Evolutionary conservation across 352 stramenopile genomes (phyloP).

Genomic region (Pythium rhizo-oryzae): DNA sequence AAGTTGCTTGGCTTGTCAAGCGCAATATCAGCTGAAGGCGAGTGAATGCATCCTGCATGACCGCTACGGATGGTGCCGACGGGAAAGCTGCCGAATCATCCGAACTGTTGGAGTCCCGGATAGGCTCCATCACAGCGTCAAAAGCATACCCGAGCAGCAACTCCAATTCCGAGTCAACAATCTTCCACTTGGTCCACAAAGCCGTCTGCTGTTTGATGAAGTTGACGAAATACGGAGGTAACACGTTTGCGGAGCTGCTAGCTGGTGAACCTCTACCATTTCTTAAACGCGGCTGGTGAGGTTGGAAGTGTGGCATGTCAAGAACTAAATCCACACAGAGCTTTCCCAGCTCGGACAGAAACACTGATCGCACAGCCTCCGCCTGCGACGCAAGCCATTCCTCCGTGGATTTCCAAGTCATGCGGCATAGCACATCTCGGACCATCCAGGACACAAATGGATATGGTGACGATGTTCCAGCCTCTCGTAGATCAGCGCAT

Average conservation of each 20-base stretch:
- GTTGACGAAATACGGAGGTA: slow-evolving; percentile 86
- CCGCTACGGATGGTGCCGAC: slow-evolving; percentile 40
- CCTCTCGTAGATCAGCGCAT: slow-evolving; percentile 28
- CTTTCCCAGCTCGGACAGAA: slow-evolving; percentile 73
- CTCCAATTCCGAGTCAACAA: slow-evolving; percentile 58
- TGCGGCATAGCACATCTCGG: slow-evolving; percentile 78
- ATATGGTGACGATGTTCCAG: slow-evolving; percentile 58
- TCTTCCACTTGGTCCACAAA: slow-evolving; percentile 80
- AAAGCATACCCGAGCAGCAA: slow-evolving; percentile 58
- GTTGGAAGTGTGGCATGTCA: slow-evolving; percentile 74
- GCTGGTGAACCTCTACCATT: slow-evolving; percentile 40
- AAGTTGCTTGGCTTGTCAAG: slow-evolving; percentile 66
- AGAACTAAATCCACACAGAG: slow-evolving; percentile 78
- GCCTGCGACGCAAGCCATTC: slow-evolving; percentile 63
- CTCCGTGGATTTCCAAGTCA: slow-evolving; percentile 79
- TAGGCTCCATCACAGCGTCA: slow-evolving; percentile 60
- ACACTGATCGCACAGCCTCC: slow-evolving; percentile 62
- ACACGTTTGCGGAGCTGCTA: slow-evolving; percentile 53
- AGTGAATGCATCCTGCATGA: slow-evolving; percentile 83
- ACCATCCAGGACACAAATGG: slow-evolving; percentile 85
- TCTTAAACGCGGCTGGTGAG: slow-evolving; percentile 30
- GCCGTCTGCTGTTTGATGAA: slow-evolving; percentile 81
- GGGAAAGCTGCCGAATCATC: slow-evolving; percentile 38
- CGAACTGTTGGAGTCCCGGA: slow-evolving; percentile 24
- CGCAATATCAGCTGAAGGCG: slow-evolving; percentile 70